Conservation (phyloP, 805 yeast species). For the Scheffersomyces spartinae region DNA sequence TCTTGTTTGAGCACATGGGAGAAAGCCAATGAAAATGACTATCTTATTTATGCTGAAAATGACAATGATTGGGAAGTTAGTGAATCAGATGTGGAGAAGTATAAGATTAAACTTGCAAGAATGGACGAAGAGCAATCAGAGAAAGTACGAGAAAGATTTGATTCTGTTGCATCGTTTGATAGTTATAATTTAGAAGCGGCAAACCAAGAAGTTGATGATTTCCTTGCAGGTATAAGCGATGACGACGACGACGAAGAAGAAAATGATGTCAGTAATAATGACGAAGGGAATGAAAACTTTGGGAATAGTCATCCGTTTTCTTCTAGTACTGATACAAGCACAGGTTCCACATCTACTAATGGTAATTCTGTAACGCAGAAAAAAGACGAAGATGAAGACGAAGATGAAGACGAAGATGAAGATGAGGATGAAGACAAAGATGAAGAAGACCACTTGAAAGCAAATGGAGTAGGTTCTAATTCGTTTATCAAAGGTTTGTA, state of each 20-base stretch:
- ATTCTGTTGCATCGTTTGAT: slow-evolving; percentile 18
- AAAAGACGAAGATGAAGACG: slow-evolving; percentile 11
- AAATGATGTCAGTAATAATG: slow-evolving; percentile 4
- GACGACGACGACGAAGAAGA: slow-evolving; percentile 18
- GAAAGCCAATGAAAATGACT: slow-evolving; percentile 51
- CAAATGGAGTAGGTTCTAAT: slow-evolving; percentile 10
- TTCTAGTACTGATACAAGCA: no score
- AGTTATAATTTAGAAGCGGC: slow-evolving; percentile 31
- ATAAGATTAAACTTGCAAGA: slow-evolving; percentile 8
- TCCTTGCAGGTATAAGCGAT: slow-evolving; percentile 32
- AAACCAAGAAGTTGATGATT: slow-evolving; percentile 35
- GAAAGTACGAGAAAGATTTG: slow-evolving; percentile 21
- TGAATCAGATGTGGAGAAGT: slow-evolving; percentile 35
- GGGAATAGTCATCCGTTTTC: no score
- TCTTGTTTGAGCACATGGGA: slow-evolving; percentile 75
- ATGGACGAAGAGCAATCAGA: slow-evolving; percentile 9
- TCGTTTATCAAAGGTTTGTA: slow-evolving; percentile 17
- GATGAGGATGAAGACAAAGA: slow-evolving; percentile 5
- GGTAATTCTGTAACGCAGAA: no score
- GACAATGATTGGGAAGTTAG: slow-evolving; percentile 33
- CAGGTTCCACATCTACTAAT: no score
- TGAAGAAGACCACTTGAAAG: slow-evolving; percentile 5
- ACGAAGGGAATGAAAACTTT: slow-evolving; percentile 7
- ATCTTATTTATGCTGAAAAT: slow-evolving; percentile 38
- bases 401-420: slow-evolving; percentile 13